Evolutionary conservation across 202 grass and related monocot genomes (phyloP), one percentile per base, ranked within the genome.

Genomic region (Panicum virgatum): DNA sequence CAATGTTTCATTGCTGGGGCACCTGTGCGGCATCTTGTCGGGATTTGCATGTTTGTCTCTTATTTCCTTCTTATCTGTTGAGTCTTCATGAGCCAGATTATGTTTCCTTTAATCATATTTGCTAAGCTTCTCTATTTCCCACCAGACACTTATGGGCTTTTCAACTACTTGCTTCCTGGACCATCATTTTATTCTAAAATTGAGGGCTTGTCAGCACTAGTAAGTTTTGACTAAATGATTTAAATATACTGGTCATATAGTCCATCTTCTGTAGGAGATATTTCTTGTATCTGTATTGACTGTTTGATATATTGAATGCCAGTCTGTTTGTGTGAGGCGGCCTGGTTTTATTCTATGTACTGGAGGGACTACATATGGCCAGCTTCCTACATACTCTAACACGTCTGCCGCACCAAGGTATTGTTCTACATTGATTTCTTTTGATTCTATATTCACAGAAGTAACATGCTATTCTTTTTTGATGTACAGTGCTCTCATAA

Each of bases 291-390:
- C 56, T 15, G 66, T 80, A 42, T 82, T 68, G 69, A 69, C 62
- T 56, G 53, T 54, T 48, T 74, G 53, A 80, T 45, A 76, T 75
- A 82, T 80, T 83, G 73, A 56, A 80, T 86, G 83, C 72, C 70
- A 96, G 96, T 92, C 93, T 75, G 22, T 81, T 87, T 99, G 91
- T 79, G 84, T 94, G 62, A 92, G 96, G 77, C 86, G 81, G 50
- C 93, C 96, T 92, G 72, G 96, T 30, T 99, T 99, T 90, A 96
- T 99, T 72, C 85, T 96, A 60, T 99, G 93, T 75, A 99, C 92
- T 52, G 93, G 96, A 85, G 90, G 96, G 50, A 93, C 86, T 69
- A 92, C 92, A 80, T 96, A 96, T 83, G 92, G 92, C 44, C 96
- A 98, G 53, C 87, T 98, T 91, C 96, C 92, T 61, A 96, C 82